phyloP scores from a whole-genome alignment of 108 stramenopile genomes.

The Skeletonema grethae region DNA sequence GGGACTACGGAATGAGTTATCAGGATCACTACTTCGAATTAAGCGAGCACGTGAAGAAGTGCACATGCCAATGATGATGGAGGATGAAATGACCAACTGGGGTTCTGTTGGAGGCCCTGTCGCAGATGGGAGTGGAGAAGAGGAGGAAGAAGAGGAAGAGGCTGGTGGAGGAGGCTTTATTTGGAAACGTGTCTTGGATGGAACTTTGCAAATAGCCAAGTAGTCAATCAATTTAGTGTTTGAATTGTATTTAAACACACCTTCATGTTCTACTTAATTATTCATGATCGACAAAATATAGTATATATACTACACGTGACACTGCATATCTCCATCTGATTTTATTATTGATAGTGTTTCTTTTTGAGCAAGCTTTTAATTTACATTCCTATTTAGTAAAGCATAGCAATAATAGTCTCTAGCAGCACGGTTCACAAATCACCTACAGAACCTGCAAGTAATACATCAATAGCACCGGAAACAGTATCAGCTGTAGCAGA shows the following conservation, averaged over 20 bases:
- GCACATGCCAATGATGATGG: constrained; percentile 19
- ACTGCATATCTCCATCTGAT: background rate
- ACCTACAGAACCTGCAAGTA: background rate
- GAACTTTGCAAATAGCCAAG: constrained; percentile 50
- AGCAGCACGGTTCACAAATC: background rate
- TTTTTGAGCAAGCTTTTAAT: no score
- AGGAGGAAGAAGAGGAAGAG: constrained; percentile 10
- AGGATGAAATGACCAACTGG: constrained; percentile 13
- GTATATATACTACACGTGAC: no score
- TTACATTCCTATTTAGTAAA: no score
- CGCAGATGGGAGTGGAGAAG: constrained; percentile 5
- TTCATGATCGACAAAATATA: no score
- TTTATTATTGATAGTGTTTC: no score
- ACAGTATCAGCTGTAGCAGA: constrained; percentile 38
- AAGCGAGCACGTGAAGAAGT: constrained; percentile 55
- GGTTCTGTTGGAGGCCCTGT: background rate
- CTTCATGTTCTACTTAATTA: no score
- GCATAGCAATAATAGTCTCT: no score
- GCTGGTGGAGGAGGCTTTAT: constrained; percentile 27
- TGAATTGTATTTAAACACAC: no score
- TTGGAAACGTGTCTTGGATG: constrained; percentile 56
- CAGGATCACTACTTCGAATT: constrained; percentile 73
- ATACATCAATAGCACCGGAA: constrained; percentile 19
- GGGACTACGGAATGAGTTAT: constrained; percentile 57
- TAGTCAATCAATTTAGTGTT: constrained; percentile 5